Conservation (phyloP, 2,329 filamentous ascomycete species). For the Zasmidium citrigriseum region DNA sequence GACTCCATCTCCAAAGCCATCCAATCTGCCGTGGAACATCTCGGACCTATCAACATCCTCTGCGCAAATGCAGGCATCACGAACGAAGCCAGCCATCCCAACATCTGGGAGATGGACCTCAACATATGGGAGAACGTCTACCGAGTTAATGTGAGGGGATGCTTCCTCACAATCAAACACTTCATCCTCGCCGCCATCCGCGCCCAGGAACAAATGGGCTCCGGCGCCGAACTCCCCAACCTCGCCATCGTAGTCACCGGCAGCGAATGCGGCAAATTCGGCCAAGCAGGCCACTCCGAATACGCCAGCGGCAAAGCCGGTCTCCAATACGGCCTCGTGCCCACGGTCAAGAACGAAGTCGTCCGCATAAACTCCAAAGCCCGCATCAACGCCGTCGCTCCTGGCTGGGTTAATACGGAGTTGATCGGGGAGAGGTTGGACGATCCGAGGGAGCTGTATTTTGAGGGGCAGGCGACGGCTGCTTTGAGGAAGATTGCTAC, state of each 20-base stretch:
- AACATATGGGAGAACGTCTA: conserved; percentile 57
- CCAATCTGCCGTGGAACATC: conserved; percentile 46
- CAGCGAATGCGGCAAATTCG: conserved; percentile 54
- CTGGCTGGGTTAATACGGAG: conserved; percentile 51
- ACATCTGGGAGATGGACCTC: conserved; percentile 55
- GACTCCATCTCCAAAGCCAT: conserved; percentile 41
- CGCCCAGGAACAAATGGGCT: conserved; percentile 36
- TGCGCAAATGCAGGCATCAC: conserved; percentile 56
- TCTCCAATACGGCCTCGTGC: conserved; percentile 55
- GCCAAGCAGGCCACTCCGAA: conserved; percentile 52
- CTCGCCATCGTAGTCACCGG: conserved; percentile 56
- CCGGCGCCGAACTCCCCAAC: conserved; percentile 46
- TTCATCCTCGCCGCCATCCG: conserved; percentile 49
- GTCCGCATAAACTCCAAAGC: conserved; percentile 52
- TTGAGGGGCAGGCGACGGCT: conserved; percentile 53
- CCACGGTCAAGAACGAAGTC: conserved; percentile 58
- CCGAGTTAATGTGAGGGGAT: conserved; percentile 52
- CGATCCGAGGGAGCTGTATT: conserved; percentile 52
- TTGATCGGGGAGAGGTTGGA: conserved; percentile 52
- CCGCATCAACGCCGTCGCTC: conserved; percentile 55
- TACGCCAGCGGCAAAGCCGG: conserved; percentile 55
- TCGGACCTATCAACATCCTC: conserved; percentile 55
- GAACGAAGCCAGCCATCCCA: conserved; percentile 50
- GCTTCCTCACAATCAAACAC: conserved; percentile 58
- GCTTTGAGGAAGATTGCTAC: conserved; percentile 50